Evolutionary conservation across 2,329 filamentous ascomycete species (phyloP).

Genomic region (Coniochaeta hoffmannii): DNA sequence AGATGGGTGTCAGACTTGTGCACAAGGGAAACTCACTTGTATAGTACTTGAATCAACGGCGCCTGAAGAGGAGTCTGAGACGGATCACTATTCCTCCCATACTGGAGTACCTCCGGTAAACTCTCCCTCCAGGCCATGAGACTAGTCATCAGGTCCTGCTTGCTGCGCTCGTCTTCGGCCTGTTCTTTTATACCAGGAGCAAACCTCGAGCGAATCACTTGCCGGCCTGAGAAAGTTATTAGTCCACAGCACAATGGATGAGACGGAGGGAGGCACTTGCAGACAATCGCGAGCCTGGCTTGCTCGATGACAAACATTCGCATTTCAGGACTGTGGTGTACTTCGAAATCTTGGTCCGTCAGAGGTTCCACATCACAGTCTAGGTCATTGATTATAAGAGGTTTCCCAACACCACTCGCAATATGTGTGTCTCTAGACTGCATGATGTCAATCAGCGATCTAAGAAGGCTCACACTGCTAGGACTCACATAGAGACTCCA

Average conservation of each 20-base stretch:
- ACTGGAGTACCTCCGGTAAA: background rate
- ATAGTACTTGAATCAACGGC: background rate
- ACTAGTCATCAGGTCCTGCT: slow-evolving; percentile 1
- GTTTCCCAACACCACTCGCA: slow-evolving; percentile 2
- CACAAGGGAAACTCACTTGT: background rate
- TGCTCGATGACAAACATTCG: slow-evolving; percentile 3
- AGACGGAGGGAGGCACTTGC: background rate
- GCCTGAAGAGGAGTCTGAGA: background rate
- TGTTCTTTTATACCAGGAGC: background rate
- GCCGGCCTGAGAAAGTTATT: background rate
- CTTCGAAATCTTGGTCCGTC: background rate
- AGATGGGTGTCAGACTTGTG: background rate
- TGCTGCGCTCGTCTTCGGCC: background rate
- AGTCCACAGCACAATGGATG: background rate
- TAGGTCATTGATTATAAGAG: background rate
- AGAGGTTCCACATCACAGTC: slow-evolving; percentile 4
- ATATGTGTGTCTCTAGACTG: slow-evolving; percentile 2
- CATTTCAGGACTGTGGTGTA: background rate
- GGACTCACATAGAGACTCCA: slow-evolving; percentile 4
- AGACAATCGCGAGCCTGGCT: background rate
- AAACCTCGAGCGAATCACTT: background rate
- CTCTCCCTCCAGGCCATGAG: background rate
- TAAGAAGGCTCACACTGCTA: background rate
- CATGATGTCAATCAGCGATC: background rate
- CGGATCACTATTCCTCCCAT: background rate